phyloP scores from a whole-genome alignment of 2,329 filamentous ascomycete genomes.

The Penicillium sp. region DNA sequence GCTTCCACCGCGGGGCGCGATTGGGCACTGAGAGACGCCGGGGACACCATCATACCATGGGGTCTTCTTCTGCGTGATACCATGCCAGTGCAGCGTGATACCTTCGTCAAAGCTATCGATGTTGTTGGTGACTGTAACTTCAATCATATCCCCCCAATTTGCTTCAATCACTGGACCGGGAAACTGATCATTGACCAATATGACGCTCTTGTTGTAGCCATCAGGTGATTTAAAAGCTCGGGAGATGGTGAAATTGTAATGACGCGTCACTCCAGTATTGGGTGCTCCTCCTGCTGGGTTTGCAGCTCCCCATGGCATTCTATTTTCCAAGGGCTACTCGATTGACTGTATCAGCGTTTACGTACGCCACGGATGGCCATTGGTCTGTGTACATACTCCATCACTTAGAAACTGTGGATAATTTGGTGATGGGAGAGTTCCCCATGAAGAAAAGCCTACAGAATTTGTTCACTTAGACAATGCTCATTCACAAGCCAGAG shows the following conservation, averaged over 20 bases:
- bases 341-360: too few relatives aligned
- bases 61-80: background rate
- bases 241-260: background rate
- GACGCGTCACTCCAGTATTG: background rate
- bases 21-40: background rate
- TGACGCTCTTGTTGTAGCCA: background rate
- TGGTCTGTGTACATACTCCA: too few relatives aligned
- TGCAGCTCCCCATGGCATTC: background rate
- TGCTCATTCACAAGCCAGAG: too few relatives aligned
- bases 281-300: background rate
- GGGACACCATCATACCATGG: background rate
- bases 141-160: background rate
- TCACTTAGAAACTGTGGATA: too few relatives aligned
- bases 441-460: too few relatives aligned
- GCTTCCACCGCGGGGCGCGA: background rate
- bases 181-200: background rate
- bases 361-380: too few relatives aligned
- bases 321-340: too few relatives aligned
- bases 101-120: background rate
- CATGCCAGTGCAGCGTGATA: background rate
- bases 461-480: too few relatives aligned
- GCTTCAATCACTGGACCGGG: background rate
- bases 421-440: too few relatives aligned
- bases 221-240: background rate
- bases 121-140: background rate